phyloP scores from a whole-genome alignment of 805 yeast species.

The Kockiozyma suomiensis region DNA sequence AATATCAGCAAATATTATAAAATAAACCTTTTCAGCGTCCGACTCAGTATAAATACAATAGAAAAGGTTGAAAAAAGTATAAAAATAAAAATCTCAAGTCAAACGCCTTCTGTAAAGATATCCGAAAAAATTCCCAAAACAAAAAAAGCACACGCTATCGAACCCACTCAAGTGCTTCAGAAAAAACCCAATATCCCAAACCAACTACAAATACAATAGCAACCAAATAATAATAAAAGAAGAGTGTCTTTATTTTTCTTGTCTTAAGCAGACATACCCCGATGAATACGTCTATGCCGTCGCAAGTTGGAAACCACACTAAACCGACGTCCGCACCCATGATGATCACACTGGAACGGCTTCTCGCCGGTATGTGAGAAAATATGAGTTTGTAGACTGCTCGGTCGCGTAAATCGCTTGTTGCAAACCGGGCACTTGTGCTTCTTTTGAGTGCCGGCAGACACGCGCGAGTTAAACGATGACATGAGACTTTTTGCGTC shows the following conservation, averaged over 20 bases:
- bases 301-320: constrained; percentile 80
- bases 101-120: background rate
- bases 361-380: constrained; percentile 80
- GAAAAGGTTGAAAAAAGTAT: background rate
- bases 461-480: constrained; percentile 29
- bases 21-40: too few relatives aligned
- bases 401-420: constrained; percentile 80
- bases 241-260: background rate
- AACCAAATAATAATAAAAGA: background rate
- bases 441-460: constrained; percentile 34
- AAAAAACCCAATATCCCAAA: background rate
- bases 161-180: too few relatives aligned
- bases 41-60: too few relatives aligned
- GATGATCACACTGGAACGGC: constrained; percentile 65
- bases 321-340: constrained; percentile 67
- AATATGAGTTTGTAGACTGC: constrained; percentile 76
- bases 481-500: constrained; percentile 28
- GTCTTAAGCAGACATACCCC: background rate
- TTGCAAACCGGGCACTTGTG: constrained; percentile 56
- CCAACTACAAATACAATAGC: background rate
- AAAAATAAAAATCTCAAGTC: background rate
- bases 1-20: too few relatives aligned
- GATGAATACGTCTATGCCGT: constrained; percentile 72
- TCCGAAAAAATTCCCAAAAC: background rate
- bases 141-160: background rate